Conservation (phyloP, 1,284 basidiomycete genomes). For the Leccinum subrobustum region DNA sequence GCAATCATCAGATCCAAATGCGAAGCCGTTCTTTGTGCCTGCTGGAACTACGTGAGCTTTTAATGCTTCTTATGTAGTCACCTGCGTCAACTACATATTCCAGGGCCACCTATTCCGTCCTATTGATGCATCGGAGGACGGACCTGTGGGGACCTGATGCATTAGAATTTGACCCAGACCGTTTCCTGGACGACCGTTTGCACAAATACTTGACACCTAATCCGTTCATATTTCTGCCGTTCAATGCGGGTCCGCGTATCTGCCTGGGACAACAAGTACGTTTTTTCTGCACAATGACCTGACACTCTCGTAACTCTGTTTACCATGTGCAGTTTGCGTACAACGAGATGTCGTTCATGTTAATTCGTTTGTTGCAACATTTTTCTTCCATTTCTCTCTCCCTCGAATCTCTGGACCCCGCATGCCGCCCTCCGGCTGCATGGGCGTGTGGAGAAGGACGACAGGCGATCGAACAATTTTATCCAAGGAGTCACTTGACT, state of each 20-base stretch:
- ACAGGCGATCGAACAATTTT: constrained; percentile 48
- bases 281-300: background rate
- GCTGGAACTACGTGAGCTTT: constrained; percentile 45
- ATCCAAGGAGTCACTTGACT: constrained; percentile 54
- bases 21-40: constrained; percentile 54
- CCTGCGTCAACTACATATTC: constrained; percentile 1
- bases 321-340: constrained; percentile 53
- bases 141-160: constrained; percentile 69
- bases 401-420: constrained; percentile 44
- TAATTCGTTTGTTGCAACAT: constrained; percentile 61
- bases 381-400: constrained; percentile 51
- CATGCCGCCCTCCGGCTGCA: constrained; percentile 41
- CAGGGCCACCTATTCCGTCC: constrained; percentile 52
- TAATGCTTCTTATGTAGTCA: background rate
- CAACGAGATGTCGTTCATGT: constrained; percentile 66
- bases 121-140: constrained; percentile 59
- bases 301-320: background rate
- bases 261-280: constrained; percentile 43
- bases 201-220: constrained; percentile 31
- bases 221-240: constrained; percentile 49
- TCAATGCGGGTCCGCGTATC: constrained; percentile 50
- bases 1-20: constrained; percentile 41
- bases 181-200: constrained; percentile 44
- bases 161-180: constrained; percentile 46
- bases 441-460: constrained; percentile 45